Evolutionary conservation across 176 grass and related monocot genomes (phyloP).

Genomic region (Oropetium thomaeum): DNA sequence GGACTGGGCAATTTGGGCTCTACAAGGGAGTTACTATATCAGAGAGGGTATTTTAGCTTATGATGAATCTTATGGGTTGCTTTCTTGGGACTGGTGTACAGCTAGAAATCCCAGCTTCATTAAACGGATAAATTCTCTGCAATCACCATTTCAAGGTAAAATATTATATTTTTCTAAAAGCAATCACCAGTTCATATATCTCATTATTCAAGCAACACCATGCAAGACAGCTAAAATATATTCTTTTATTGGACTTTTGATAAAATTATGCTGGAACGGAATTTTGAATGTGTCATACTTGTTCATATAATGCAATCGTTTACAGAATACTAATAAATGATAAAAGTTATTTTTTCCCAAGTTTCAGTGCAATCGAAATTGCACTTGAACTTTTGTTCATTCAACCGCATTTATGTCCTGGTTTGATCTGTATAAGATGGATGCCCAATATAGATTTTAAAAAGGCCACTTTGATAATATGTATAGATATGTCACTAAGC

Average conservation of each 20-base stretch:
- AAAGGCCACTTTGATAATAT: neutral
- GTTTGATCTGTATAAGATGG: neutral
- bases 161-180: no score
- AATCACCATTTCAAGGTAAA: constrained; percentile 86
- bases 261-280: neutral
- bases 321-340: neutral
- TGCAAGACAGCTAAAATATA: constrained; percentile 35
- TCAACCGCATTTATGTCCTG: neutral
- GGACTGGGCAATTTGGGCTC: constrained; percentile 93
- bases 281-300: neutral
- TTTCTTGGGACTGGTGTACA: constrained; percentile 76
- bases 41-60: constrained; percentile 66
- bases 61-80: constrained; percentile 87
- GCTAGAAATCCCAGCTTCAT: constrained; percentile 76
- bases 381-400: neutral
- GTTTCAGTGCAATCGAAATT: neutral
- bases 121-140: constrained; percentile 59
- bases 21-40: constrained; percentile 91
- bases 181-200: neutral
- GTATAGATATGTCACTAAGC: neutral
- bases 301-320: neutral
- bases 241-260: neutral
- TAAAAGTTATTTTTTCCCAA: neutral
- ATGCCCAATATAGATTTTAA: neutral
- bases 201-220: constrained; percentile 18